These are phyloP conservation scores for Telfairia occidentalis DNA, from an alignment of 331 rosid genomes.

Conservation along the genomic window DNA sequence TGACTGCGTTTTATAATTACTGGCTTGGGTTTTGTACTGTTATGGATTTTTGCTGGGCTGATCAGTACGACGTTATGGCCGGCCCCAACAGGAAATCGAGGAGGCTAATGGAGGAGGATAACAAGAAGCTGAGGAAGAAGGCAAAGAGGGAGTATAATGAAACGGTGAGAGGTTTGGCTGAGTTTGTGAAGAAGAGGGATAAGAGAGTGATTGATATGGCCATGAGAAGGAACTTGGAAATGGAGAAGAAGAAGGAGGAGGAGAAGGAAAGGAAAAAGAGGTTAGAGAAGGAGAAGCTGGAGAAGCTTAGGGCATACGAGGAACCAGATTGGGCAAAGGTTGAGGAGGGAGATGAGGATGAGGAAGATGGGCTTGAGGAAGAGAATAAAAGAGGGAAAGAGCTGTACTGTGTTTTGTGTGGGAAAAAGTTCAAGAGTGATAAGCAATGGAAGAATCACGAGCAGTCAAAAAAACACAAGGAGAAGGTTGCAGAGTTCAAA, in stretches of 20 bases:
- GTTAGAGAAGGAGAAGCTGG: slow-evolving; percentile 62
- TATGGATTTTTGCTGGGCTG: slow-evolving; percentile 88
- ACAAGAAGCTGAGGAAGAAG: slow-evolving; percentile 76
- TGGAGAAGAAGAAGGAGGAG: slow-evolving; percentile 59
- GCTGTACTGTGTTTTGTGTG: slow-evolving; percentile 80
- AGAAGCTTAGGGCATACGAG: slow-evolving; percentile 58
- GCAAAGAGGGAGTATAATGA: slow-evolving; percentile 84
- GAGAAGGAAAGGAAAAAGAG: slow-evolving; percentile 63
- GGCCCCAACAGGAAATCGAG: slow-evolving; percentile 64
- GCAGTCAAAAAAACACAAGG: slow-evolving; percentile 89
- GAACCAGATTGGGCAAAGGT: slow-evolving; percentile 72
- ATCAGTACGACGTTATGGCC: slow-evolving; percentile 55
- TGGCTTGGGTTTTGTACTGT: slow-evolving; percentile 87
- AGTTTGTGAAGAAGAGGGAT: slow-evolving; percentile 91
- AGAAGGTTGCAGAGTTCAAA: slow-evolving; percentile 66
- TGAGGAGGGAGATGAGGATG: slow-evolving; percentile 31
- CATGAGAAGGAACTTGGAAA: slow-evolving; percentile 54
- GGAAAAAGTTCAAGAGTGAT: slow-evolving; percentile 98
- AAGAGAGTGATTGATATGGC: slow-evolving; percentile 89
- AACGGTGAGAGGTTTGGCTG: slow-evolving; percentile 80
- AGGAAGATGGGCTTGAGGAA: slow-evolving; percentile 24
- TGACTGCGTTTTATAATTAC: slow-evolving; percentile 57
- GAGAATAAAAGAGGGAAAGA: slow-evolving; percentile 37
- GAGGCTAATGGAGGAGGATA: slow-evolving; percentile 91
- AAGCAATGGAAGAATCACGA: slow-evolving; percentile 99